These are phyloP conservation scores for Spencermartinsiella ligniputridi DNA, from an alignment of 1,139 yeast species.

Conservation along the genomic window DNA sequence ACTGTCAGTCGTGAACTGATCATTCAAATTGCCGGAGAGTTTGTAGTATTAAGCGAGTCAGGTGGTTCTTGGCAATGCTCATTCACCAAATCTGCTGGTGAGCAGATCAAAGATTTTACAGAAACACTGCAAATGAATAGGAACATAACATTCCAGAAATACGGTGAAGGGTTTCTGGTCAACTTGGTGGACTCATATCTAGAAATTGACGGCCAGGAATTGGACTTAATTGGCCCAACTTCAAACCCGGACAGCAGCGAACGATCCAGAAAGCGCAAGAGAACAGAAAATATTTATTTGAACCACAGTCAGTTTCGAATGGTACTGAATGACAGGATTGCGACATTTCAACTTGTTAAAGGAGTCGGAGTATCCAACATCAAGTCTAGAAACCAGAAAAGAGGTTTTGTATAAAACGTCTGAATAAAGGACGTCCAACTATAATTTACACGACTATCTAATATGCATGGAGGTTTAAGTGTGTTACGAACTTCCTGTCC, in stretches of 20 bases:
- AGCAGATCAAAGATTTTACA: slow-evolving; percentile 7
- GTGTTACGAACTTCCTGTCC: no score
- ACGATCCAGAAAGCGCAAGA: not conserved
- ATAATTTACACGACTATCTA: no score
- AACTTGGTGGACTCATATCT: not conserved
- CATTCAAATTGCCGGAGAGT: slow-evolving; percentile 46
- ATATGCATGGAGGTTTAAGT: not conserved
- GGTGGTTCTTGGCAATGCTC: not conserved
- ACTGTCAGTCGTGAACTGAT: slow-evolving; percentile 47
- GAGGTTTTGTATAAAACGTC: not conserved
- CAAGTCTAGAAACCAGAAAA: not conserved
- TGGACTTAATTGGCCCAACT: not conserved
- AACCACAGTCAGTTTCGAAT: not conserved
- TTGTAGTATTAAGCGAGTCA: slow-evolving; percentile 1
- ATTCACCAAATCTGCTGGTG: slow-evolving; percentile 3
- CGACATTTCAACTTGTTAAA: not conserved
- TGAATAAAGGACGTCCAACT: no score
- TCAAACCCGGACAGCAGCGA: not conserved
- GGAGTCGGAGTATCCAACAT: not conserved
- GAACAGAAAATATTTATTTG: not conserved
- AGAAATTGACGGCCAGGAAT: not conserved
- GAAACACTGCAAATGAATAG: not conserved
- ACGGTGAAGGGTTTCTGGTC: not conserved
- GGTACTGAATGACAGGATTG: not conserved
- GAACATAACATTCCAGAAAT: not conserved